A percentile compares a stretch with the other conserved stretches of the same genome.
Conservation (phyloP, 2,329 filamentous ascomycete species). For the Claviceps maximensis region DNA sequence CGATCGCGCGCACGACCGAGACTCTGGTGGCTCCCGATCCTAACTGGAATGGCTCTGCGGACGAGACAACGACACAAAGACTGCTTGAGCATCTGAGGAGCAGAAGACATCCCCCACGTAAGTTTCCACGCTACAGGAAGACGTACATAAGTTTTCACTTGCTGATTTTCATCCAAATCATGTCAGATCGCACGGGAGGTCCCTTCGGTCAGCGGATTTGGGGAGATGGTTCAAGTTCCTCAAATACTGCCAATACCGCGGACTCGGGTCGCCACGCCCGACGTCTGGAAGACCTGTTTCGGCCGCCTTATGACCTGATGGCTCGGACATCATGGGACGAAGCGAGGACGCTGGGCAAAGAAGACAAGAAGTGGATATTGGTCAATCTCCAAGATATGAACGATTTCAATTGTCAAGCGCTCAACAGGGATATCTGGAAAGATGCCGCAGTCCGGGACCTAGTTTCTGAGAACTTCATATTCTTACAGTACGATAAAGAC, state of each 20-base stretch:
- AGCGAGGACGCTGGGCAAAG: constrained; percentile 74
- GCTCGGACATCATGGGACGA: constrained; percentile 66
- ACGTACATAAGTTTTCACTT: constrained; percentile 16
- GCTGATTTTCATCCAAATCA: not conserved
- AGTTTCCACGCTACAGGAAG: constrained; percentile 19
- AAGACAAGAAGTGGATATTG: constrained; percentile 83
- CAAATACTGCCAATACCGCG: constrained; percentile 11
- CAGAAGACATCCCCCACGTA: constrained; percentile 22
- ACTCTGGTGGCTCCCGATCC: constrained; percentile 64
- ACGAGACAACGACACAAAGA: constrained; percentile 42
- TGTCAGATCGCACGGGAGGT: constrained; percentile 14
- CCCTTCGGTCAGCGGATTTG: constrained; percentile 28
- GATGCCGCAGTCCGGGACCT: constrained; percentile 66
- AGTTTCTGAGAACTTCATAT: constrained; percentile 84
- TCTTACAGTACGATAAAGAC: constrained; percentile 85
- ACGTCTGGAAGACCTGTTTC: constrained; percentile 79
- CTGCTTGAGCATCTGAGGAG: constrained; percentile 53
- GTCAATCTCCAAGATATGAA: constrained; percentile 91
- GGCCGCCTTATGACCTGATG: constrained; percentile 87
- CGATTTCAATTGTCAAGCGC: constrained; percentile 84
- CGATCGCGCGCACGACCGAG: constrained; percentile 83
- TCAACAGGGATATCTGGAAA: constrained; percentile 96
- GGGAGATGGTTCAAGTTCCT: constrained; percentile 15
- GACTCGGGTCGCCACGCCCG: constrained; percentile 54
- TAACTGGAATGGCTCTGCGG: constrained; percentile 28